These are phyloP conservation scores for Phytopythium aichiense DNA, from an alignment of 352 stramenopile species.

Conservation along the genomic window DNA sequence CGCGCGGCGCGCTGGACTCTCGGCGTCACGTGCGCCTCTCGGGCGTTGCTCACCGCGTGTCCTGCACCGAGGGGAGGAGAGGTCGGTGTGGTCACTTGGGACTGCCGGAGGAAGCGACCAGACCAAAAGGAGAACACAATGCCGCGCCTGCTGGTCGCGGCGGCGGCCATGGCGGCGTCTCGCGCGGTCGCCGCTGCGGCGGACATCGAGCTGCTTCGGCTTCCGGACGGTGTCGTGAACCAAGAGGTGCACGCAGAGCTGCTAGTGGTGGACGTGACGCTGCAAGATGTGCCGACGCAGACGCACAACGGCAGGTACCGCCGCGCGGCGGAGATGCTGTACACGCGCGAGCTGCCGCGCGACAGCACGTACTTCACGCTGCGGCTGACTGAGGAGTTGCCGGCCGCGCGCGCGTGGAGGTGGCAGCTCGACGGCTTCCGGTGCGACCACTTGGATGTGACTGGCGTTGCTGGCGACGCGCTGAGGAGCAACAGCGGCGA, in stretches of 20 bases:
- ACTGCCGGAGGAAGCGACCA: neutral
- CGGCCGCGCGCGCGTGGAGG: neutral
- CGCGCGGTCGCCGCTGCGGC: neutral
- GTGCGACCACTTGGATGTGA: conserved; percentile 14
- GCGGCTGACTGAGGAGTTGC: conserved; percentile 1
- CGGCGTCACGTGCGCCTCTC: neutral
- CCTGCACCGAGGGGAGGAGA: neutral
- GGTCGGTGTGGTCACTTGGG: neutral
- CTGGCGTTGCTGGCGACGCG: conserved; percentile 1
- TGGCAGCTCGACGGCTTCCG: conserved; percentile 46
- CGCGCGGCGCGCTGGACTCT: neutral
- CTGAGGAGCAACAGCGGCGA: neutral
- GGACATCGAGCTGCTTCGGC: neutral
- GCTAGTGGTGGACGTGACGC: conserved; percentile 21
- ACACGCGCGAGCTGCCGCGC: conserved; percentile 24
- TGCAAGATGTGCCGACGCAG: conserved; percentile 19
- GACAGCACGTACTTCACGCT: conserved; percentile 37
- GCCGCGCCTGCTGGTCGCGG: neutral
- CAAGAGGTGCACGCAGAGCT: neutral
- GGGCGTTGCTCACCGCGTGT: neutral
- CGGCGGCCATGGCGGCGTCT: neutral
- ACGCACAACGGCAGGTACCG: conserved; percentile 31
- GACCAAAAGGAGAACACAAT: neutral
- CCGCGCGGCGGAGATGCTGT: conserved; percentile 14
- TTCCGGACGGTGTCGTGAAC: neutral